Base-by-base conservation (phyloP, 257 asterid species). In the Solanum microdontum region DNA sequence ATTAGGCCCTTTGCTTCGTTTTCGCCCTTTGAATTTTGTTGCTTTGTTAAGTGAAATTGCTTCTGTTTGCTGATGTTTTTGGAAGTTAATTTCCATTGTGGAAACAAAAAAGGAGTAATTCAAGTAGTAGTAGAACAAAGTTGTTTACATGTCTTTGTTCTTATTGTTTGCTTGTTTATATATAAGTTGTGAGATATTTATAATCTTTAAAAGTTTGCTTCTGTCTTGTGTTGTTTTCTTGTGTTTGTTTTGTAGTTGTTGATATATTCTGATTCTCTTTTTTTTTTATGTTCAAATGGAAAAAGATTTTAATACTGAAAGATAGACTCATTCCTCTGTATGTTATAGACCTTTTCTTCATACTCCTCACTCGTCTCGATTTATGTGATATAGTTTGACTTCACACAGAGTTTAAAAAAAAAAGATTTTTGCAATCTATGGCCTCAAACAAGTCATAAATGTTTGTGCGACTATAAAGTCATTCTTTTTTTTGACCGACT, bases 61-160 rank as follows among this genome's bases (percentile, higher is more conserved):
- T 48, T 28, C 3, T 80, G 4, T 80, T 80, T 45, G 43, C 1
- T 88, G 87, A 19, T 88, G 90, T 51, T 87, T 87, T 82, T 92
- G 94, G 90, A 93, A 94, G 24, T 92, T 91, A 40, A 94, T 92
- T 85, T 93, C 96, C 98, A 94, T 94, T 87, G 12, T 24, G 34
- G 84, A n/a, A 76, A 32, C 24, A 19, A 33, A 74, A 28, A 1
- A 8, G 45, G n/a, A 40, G 36, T 13, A 15, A 34, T 62, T 62
- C 28, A 36, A 84, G 60, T 32, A 23, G 84, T 19, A 32, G 40
- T 36, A 75, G 17, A 48, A 75, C 2, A 32, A 62, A 45, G 85
- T 84, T 84, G 89, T 87, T 70, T 45, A 83, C 48, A 76, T 84
- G 89, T 21, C 66, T 24, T 82, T 88, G 85, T 26, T 82, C 68